Percentiles rank a stretch among this genome's conserved stretches.
These are phyloP conservation scores for Lactarius hengduanensis DNA, from an alignment of 768 basidiomycete species.

Conservation along the genomic window DNA sequence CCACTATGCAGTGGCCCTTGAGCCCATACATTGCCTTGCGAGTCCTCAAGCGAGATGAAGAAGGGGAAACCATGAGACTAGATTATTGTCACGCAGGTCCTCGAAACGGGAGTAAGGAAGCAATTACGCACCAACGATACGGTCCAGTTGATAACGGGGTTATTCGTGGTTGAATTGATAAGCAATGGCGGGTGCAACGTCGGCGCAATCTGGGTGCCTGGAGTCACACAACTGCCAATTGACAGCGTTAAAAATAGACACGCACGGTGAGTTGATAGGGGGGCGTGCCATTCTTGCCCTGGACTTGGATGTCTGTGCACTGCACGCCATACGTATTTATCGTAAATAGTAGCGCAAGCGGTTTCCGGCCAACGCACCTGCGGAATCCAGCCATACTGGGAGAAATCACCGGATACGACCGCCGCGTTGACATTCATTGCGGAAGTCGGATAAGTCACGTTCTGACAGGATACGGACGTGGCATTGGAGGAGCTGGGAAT, in stretches of 20 bases:
- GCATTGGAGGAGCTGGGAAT: constrained; percentile 41
- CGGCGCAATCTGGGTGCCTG: constrained; percentile 48
- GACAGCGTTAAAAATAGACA: constrained; percentile 2
- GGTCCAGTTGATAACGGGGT: constrained; percentile 53
- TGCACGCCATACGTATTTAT: constrained; percentile 28
- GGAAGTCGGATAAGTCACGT: constrained; percentile 46
- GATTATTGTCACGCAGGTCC: not conserved
- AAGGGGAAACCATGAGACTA: constrained; percentile 56
- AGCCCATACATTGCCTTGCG: constrained; percentile 51
- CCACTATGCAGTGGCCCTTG: constrained; percentile 60
- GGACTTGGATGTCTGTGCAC: constrained; percentile 58
- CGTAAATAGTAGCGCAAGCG: not conserved
- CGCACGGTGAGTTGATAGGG: constrained; percentile 59
- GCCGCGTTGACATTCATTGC: constrained; percentile 46
- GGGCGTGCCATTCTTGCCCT: constrained; percentile 55
- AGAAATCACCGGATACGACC: constrained; percentile 50
- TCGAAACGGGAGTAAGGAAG: not conserved
- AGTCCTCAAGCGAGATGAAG: constrained; percentile 54
- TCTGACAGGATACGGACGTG: constrained; percentile 46
- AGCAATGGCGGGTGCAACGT: constrained; percentile 60
- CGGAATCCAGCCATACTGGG: constrained; percentile 58
- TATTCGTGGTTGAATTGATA: constrained; percentile 45
- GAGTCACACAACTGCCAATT: not conserved
- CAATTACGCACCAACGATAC: constrained; percentile 38
- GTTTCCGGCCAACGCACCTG: constrained; percentile 39